These are phyloP conservation scores for Fremontodendron californicum DNA, from an alignment of 345 rosid species.

Conservation along the genomic window DNA sequence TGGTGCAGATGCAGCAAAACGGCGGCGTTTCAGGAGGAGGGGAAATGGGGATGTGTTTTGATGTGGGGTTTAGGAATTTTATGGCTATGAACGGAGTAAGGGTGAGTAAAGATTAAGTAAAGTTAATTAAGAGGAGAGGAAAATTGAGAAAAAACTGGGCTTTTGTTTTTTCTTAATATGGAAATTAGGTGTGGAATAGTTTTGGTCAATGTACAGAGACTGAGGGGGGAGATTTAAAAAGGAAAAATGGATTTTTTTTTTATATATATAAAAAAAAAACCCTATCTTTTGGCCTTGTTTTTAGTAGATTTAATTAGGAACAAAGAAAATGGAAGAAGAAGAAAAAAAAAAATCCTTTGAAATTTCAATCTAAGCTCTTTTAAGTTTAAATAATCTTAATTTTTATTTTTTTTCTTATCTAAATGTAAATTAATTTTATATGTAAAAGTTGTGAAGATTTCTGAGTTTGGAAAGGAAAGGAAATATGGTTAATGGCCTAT, in stretches of 20 bases:
- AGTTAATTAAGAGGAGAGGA: conserved; percentile 19
- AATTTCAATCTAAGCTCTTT: background rate
- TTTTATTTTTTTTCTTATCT: background rate
- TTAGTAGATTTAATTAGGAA: conserved; percentile 7
- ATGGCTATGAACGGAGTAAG: conserved; percentile 51
- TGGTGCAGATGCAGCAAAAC: conserved; percentile 47
- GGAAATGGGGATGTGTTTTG: conserved; percentile 50
- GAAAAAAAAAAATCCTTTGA: too few relatives aligned
- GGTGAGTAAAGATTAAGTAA: conserved; percentile 48
- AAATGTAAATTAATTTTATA: background rate
- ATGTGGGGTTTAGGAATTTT: conserved; percentile 62
- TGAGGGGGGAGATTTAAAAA: conserved; percentile 5
- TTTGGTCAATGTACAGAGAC: conserved; percentile 56
- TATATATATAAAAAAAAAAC: too few relatives aligned
- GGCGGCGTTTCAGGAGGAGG: conserved; percentile 27
- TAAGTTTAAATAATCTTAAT: too few relatives aligned
- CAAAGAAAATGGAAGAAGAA: too few relatives aligned
- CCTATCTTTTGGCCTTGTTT: conserved; percentile 12
- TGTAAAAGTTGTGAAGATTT: background rate
- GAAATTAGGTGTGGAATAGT: conserved; percentile 40
- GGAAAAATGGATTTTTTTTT: too few relatives aligned
- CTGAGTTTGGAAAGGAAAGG: background rate
- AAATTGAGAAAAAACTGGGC: conserved; percentile 17
- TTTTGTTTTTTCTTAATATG: conserved; percentile 25
- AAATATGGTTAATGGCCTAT: background rate